phyloP scores from a whole-genome alignment of 1,139 yeast species.

The Blastobotrys petasosporus region DNA sequence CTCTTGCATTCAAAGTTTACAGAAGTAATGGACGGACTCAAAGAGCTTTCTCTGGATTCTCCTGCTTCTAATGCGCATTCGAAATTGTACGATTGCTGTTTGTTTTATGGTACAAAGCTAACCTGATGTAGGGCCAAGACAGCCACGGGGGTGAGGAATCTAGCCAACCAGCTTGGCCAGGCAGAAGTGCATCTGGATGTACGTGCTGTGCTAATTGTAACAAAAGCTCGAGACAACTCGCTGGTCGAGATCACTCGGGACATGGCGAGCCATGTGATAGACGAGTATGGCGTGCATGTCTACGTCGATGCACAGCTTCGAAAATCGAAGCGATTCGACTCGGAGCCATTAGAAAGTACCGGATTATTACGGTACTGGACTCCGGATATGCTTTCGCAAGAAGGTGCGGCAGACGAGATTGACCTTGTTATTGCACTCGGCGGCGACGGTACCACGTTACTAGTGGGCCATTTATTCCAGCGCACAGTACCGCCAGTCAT shows the following conservation, averaged over 20 bases:
- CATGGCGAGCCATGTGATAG: conserved; percentile 67
- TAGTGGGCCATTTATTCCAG: conserved; percentile 74
- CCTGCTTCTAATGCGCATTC: conserved; percentile 18
- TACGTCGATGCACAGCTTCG: conserved; percentile 66
- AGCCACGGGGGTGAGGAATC: conserved; percentile 77
- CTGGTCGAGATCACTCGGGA: conserved; percentile 69
- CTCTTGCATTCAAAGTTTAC: conserved; percentile 24
- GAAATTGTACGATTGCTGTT: not conserved
- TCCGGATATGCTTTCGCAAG: conserved; percentile 45
- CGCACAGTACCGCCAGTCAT: conserved; percentile 74
- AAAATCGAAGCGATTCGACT: conserved; percentile 57
- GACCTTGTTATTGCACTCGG: conserved; percentile 78
- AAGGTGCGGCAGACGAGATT: conserved; percentile 49
- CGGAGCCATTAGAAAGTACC: conserved; percentile 30
- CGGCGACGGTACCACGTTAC: conserved; percentile 86
- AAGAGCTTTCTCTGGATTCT: conserved; percentile 20
- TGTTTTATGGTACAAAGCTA: not conserved
- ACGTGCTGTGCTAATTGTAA: conserved; percentile 67
- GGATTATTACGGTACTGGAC: conserved; percentile 62
- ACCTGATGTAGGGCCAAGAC: conserved; percentile 46
- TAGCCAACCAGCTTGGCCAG: conserved; percentile 66
- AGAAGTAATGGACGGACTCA: conserved; percentile 24
- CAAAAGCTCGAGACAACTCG: conserved; percentile 80
- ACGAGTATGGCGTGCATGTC: conserved; percentile 44
- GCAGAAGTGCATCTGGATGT: conserved; percentile 71